phyloP scores from a whole-genome alignment of 164 flowering plant species.

The Paratinospora sagittata region DNA sequence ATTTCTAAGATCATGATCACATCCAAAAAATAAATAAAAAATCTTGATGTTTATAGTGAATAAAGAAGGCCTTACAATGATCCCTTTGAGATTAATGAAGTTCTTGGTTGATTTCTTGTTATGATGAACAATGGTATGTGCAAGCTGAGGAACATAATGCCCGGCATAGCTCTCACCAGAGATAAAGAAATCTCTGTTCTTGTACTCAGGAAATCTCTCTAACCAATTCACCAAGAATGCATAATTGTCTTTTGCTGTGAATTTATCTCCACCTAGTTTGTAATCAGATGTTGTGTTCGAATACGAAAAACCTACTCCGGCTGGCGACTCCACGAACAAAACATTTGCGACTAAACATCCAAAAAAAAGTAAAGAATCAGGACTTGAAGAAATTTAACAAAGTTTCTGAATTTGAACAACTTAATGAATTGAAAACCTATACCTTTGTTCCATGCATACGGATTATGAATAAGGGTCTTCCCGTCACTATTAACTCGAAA shows the following conservation, averaged over 20 bases:
- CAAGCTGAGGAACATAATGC: slow-evolving; percentile 36
- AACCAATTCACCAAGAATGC: slow-evolving; percentile 63
- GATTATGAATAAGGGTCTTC: slow-evolving; percentile 46
- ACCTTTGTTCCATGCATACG: slow-evolving; percentile 70
- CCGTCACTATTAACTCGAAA: slow-evolving; percentile 72
- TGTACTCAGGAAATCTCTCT: slow-evolving; percentile 70
- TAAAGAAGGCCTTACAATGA: slow-evolving; percentile 29
- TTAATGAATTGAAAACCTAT: neutral
- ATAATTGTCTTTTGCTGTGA: slow-evolving; percentile 47
- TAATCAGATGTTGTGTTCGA: slow-evolving; percentile 51
- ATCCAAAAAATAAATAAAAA: no score
- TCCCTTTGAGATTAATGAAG: slow-evolving; percentile 49
- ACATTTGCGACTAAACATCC: slow-evolving; percentile 62
- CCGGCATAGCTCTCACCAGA: slow-evolving; percentile 69
- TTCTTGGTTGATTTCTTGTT: slow-evolving; percentile 33
- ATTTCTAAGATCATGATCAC: neutral
- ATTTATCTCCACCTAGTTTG: slow-evolving; percentile 34
- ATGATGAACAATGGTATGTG: slow-evolving; percentile 44
- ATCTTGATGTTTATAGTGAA: no score
- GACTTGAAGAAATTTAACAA: neutral
- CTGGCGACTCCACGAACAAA: slow-evolving; percentile 66
- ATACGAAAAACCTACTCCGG: slow-evolving; percentile 72
- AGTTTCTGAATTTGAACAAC: neutral
- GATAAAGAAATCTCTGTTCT: slow-evolving; percentile 53
- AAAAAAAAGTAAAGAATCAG: neutral